These are phyloP conservation scores for Coriaria nepalensis DNA, from an alignment of 306 rosid genomes.

Conservation along the genomic window DNA sequence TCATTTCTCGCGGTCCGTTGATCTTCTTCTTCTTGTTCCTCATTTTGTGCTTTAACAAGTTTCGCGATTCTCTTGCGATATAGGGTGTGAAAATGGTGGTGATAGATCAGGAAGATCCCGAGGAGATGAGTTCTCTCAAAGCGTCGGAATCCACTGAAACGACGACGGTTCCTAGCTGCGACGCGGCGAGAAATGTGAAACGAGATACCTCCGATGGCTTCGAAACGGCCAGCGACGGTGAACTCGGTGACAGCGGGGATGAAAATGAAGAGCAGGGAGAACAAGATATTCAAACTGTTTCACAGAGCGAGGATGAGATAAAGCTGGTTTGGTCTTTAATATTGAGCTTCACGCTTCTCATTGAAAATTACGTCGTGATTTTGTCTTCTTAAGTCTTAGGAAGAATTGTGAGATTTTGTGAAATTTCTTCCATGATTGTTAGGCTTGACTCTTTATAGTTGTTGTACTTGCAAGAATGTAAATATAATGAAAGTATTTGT, in stretches of 20 bases:
- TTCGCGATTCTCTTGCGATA: too few relatives aligned
- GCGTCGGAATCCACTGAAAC: constrained; percentile 8
- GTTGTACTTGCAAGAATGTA: not conserved
- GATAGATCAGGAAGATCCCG: constrained; percentile 15
- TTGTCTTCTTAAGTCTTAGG: not conserved
- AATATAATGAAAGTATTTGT: not conserved
- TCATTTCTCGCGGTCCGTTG: too few relatives aligned
- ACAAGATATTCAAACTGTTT: constrained; percentile 1
- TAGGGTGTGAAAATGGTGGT: constrained; percentile 7
- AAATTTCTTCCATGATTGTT: not conserved
- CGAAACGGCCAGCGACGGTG: constrained; percentile 52
- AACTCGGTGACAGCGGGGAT: constrained; percentile 22
- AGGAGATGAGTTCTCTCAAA: constrained; percentile 11
- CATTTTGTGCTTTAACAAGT: too few relatives aligned
- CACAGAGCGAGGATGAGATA: constrained; percentile 17
- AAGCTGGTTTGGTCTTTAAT: constrained; percentile 9
- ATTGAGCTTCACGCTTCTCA: not conserved
- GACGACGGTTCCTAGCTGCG: constrained; percentile 3
- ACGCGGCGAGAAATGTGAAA: constrained; percentile 5
- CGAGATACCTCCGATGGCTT: constrained; percentile 32
- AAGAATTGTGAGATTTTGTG: not conserved
- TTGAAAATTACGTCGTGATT: not conserved
- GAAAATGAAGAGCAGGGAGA: constrained; percentile 4
- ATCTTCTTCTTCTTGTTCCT: too few relatives aligned
- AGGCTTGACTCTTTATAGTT: not conserved